Percentiles rank a stretch among this genome's conserved stretches.
Conservation (phyloP, 1,284 basidiomycete species). For the Tilletia horrida region DNA sequence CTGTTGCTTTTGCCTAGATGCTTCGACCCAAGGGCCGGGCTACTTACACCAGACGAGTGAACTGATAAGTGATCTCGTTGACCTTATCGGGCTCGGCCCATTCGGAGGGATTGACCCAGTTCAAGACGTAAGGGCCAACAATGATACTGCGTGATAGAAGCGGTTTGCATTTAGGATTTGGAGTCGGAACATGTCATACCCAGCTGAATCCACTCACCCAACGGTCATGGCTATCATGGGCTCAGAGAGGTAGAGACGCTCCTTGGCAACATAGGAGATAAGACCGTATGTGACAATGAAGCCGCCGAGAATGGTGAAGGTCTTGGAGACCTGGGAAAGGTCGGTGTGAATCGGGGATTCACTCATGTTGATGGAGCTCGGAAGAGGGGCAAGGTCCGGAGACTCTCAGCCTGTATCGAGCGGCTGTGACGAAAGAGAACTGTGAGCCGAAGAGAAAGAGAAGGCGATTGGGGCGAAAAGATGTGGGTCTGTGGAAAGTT, state of each 20-base stretch:
- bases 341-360: constrained; percentile 34
- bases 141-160: constrained; percentile 28
- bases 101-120: constrained; percentile 48
- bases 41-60: constrained; percentile 50
- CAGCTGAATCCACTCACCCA: too few species aligned
- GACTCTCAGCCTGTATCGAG: background rate
- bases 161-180: too few species aligned
- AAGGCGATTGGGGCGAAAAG: background rate
- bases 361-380: background rate
- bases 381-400: background rate
- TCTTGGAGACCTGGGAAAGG: constrained; percentile 44
- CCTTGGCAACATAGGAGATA: constrained; percentile 48
- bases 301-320: constrained; percentile 46
- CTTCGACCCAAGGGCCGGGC: too few species aligned
- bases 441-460: background rate
- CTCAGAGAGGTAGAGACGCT: constrained; percentile 50
- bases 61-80: constrained; percentile 54
- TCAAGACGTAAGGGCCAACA: constrained; percentile 48
- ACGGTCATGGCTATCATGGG: constrained; percentile 48
- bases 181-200: too few species aligned
- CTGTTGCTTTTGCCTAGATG: too few species aligned
- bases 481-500: too few species aligned
- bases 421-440: too few species aligned
- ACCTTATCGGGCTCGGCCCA: constrained; percentile 40
- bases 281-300: constrained; percentile 53